These are phyloP conservation scores for Nigrograna mackinnonii DNA, from an alignment of 2,329 filamentous ascomycete species.

Conservation along the genomic window DNA sequence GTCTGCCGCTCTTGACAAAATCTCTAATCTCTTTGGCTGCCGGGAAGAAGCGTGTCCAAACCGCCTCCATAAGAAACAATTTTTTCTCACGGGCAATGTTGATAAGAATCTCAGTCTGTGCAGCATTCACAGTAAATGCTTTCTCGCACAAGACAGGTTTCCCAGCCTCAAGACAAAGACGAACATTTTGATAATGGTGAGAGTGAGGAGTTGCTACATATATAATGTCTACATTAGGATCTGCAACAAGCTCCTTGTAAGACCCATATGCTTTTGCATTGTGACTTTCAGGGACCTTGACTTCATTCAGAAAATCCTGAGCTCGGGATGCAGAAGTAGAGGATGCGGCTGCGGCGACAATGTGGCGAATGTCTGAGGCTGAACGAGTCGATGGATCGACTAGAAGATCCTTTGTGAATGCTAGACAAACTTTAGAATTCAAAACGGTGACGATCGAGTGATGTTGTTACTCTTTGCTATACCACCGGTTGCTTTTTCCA, in stretches of 20 bases:
- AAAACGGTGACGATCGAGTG: neutral
- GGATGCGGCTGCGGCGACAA: conserved; percentile 74
- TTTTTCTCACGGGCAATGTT: conserved; percentile 69
- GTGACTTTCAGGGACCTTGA: conserved; percentile 63
- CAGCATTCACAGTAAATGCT: conserved; percentile 78
- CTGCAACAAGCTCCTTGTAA: conserved; percentile 75
- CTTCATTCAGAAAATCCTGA: conserved; percentile 68
- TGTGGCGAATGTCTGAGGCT: conserved; percentile 68
- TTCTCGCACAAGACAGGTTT: conserved; percentile 89
- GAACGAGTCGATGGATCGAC: conserved; percentile 68
- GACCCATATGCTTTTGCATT: conserved; percentile 70
- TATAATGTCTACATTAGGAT: conserved; percentile 76
- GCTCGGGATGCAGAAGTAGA: conserved; percentile 70
- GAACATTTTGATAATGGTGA: conserved; percentile 85
- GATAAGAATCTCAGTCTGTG: conserved; percentile 72
- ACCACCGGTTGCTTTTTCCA: conserved; percentile 15
- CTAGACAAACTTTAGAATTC: conserved; percentile 1
- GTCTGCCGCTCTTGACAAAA: conserved; percentile 53
- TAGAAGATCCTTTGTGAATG: conserved; percentile 69
- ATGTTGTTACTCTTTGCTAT: conserved; percentile 17
- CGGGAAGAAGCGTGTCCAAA: conserved; percentile 86
- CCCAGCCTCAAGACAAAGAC: conserved; percentile 76
- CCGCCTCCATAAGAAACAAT: conserved; percentile 54
- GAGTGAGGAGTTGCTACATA: conserved; percentile 87
- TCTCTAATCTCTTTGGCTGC: conserved; percentile 74